Evolutionary conservation across 2,329 filamentous ascomycete species (phyloP).

Genomic region (Chrysosporium keratinophilum): DNA sequence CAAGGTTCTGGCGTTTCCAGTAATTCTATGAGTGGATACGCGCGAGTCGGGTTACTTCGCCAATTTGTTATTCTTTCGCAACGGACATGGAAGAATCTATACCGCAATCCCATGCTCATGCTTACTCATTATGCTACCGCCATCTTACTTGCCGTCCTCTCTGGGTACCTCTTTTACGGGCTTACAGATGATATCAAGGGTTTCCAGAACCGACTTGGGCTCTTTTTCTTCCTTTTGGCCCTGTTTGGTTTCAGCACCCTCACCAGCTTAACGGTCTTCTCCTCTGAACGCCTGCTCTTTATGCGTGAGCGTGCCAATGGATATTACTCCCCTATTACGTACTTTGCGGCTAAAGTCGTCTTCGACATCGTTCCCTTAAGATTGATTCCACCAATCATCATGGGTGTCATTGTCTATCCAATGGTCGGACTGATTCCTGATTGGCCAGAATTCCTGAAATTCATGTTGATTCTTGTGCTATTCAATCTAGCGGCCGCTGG

Average conservation of each 20-base stretch:
- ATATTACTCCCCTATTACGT: slow-evolving; percentile 88
- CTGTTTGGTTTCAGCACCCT: slow-evolving; percentile 95
- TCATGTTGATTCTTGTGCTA: slow-evolving; percentile 80
- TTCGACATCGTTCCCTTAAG: slow-evolving; percentile 95
- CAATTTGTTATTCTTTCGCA: slow-evolving; percentile 86
- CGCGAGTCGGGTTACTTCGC: slow-evolving; percentile 63
- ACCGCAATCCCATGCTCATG: slow-evolving; percentile 97
- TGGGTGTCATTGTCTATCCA: slow-evolving; percentile 91
- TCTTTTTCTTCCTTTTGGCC: slow-evolving; percentile 95
- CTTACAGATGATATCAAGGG: slow-evolving; percentile 91
- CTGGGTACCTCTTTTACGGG: slow-evolving; percentile 92
- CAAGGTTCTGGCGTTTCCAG: slow-evolving; percentile 32
- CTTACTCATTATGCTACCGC: slow-evolving; percentile 96
- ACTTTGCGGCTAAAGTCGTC: slow-evolving; percentile 92
- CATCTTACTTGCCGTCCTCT: slow-evolving; percentile 85
- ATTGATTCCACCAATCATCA: slow-evolving; percentile 85
- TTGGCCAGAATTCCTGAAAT: slow-evolving; percentile 74
- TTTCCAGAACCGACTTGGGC: slow-evolving; percentile 91
- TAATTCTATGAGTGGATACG: slow-evolving; percentile 66
- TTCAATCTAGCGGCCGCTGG: slow-evolving; percentile 92
- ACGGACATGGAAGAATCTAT: slow-evolving; percentile 93
- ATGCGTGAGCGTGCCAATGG: slow-evolving; percentile 90
- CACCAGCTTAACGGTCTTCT: slow-evolving; percentile 88
- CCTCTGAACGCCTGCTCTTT: slow-evolving; percentile 79
- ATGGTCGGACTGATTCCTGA: slow-evolving; percentile 90